Conservation (phyloP, 331 rosid genomes). For the Ulmus americana region DNA sequence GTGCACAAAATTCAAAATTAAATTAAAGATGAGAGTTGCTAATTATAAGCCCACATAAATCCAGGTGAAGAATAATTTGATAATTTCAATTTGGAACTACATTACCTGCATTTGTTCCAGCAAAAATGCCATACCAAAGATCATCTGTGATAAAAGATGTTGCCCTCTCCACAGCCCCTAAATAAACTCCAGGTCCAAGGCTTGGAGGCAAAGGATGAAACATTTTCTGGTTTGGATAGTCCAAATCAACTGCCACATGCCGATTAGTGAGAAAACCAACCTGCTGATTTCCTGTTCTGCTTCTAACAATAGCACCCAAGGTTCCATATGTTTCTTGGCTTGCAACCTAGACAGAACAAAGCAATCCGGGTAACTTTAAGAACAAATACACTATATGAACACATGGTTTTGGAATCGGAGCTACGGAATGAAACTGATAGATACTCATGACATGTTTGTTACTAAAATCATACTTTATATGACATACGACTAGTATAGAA, state of each 20-base stretch:
- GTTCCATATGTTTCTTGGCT: constrained; percentile 97
- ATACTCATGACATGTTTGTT: background rate
- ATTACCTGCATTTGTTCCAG: constrained; percentile 98
- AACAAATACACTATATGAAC: background rate
- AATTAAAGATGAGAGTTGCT: background rate
- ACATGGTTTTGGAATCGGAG: background rate
- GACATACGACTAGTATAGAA: background rate
- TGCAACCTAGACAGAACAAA: constrained; percentile 70
- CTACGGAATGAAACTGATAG: background rate
- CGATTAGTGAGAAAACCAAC: constrained; percentile 96
- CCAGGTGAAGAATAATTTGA: constrained; percentile 13
- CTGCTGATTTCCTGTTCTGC: constrained; percentile 83
- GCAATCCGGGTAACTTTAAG: background rate
- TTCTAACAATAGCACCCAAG: constrained; percentile 90
- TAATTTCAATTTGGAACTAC: constrained; percentile 17
- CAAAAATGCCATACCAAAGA: constrained; percentile 94
- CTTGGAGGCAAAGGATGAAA: constrained; percentile 98
- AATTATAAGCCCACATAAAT: background rate
- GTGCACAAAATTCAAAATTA: background rate
- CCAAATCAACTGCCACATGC: constrained; percentile 97
- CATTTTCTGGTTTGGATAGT: constrained; percentile 98
- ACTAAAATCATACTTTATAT: background rate
- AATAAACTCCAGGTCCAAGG: constrained; percentile 97
- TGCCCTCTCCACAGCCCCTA: constrained; percentile 99
- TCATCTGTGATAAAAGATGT: constrained; percentile 96